These are phyloP conservation scores for Ministeria vibrans DNA, from an alignment of 78 protist species.

Conservation along the genomic window DNA sequence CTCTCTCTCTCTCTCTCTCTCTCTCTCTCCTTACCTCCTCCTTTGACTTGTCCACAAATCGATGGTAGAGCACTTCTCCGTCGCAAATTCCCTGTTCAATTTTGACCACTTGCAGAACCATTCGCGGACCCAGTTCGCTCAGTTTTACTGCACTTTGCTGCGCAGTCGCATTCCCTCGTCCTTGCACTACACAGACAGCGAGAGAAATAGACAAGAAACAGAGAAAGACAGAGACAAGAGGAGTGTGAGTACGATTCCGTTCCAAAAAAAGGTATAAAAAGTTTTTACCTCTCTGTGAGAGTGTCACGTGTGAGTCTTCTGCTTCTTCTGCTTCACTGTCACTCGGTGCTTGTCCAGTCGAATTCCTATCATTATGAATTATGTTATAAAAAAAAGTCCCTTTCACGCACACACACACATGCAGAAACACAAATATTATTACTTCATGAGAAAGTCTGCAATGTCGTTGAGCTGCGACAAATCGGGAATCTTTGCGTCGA, in stretches of 20 bases:
- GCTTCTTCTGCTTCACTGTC: slow-evolving; percentile 55
- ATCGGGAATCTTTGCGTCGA: slow-evolving; percentile 37
- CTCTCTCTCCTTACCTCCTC: no score
- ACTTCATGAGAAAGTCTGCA: slow-evolving; percentile 25
- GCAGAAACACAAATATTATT: slow-evolving; percentile 5
- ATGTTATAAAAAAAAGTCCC: background rate
- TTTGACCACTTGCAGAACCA: slow-evolving; percentile 46
- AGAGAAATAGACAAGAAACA: slow-evolving; percentile 19
- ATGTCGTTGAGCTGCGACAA: slow-evolving; percentile 39
- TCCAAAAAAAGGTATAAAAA: no score
- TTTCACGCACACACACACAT: background rate
- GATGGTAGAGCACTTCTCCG: slow-evolving; percentile 67
- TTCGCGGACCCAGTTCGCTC: slow-evolving; percentile 76
- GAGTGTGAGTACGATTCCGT: no score
- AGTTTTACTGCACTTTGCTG: slow-evolving; percentile 6
- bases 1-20: no score
- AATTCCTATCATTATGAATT: background rate
- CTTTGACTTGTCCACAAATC: no score
- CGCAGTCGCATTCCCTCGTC: background rate
- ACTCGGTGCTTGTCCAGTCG: slow-evolving; percentile 3
- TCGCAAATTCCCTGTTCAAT: slow-evolving; percentile 64
- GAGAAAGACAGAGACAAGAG: no score
- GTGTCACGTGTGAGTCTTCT: slow-evolving; percentile 4
- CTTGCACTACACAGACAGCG: slow-evolving; percentile 1
- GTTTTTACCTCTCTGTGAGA: slow-evolving; percentile 19